Conservation (phyloP, 371 early-diverging fungal species). For the Circinella minor region DNA sequence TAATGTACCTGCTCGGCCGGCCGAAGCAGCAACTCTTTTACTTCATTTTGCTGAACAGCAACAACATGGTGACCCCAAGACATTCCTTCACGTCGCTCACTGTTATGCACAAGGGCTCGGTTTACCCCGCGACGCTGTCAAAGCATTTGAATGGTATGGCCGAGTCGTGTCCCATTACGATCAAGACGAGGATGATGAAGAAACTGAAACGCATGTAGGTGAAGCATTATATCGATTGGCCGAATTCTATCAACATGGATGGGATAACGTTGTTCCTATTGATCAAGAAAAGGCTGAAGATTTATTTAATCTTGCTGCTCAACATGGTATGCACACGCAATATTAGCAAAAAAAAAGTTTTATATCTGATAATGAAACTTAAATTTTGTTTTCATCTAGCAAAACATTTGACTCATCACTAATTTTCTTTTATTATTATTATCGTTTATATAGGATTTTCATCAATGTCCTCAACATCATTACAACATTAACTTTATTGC, state of each 20-base stretch:
- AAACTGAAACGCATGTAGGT: slow-evolving; percentile 28
- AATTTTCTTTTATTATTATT: too few relatives aligned
- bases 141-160: slow-evolving; percentile 85
- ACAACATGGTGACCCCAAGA: slow-evolving; percentile 29
- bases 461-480: not conserved
- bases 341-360: not conserved
- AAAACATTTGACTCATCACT: not conserved
- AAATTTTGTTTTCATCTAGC: not conserved
- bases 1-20: slow-evolving; percentile 20
- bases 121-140: slow-evolving; percentile 57
- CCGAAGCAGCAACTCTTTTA: slow-evolving; percentile 32
- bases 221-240: slow-evolving; percentile 39
- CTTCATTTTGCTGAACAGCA: slow-evolving; percentile 28
- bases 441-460: too few relatives aligned
- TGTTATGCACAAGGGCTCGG: slow-evolving; percentile 91
- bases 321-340: slow-evolving; percentile 17
- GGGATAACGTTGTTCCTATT: slow-evolving; percentile 12
- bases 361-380: too few relatives aligned
- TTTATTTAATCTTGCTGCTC: slow-evolving; percentile 19
- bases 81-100: slow-evolving; percentile 42
- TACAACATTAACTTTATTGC: not conserved
- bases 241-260: slow-evolving; percentile 42
- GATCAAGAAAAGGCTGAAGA: slow-evolving; percentile 14
- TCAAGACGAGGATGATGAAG: slow-evolving; percentile 9
- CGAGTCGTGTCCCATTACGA: slow-evolving; percentile 38